These are phyloP conservation scores for Chlamydomonas schloesseri DNA, from an alignment of 139 green algal species.

Conservation along the genomic window DNA sequence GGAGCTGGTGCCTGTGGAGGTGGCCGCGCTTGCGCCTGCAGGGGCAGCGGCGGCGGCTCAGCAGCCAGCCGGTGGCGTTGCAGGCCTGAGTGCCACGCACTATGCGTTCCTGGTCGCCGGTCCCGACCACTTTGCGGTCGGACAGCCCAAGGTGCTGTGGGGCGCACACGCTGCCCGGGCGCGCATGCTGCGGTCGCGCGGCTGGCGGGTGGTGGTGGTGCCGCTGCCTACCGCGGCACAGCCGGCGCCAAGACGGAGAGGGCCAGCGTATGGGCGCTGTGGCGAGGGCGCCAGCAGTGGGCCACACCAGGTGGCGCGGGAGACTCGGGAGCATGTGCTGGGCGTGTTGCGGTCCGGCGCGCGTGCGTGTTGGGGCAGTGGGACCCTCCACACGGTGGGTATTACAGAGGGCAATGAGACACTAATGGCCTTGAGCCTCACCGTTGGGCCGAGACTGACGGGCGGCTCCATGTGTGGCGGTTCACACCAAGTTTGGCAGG, in stretches of 20 bases:
- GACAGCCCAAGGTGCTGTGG: neutral
- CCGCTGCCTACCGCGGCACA: neutral
- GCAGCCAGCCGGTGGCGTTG: neutral
- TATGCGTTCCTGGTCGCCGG: constrained; percentile 1
- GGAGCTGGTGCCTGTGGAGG: constrained; percentile 59
- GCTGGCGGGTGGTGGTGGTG: constrained; percentile 30
- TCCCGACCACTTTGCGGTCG: neutral
- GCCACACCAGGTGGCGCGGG: neutral
- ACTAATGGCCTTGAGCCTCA: no score
- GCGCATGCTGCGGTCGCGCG: neutral
- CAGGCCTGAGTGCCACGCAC: neutral
- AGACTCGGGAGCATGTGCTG: constrained; percentile 3
- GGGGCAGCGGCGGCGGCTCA: neutral
- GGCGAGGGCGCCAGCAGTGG: neutral
- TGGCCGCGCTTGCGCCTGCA: neutral
- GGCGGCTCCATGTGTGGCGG: no score
- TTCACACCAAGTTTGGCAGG: no score
- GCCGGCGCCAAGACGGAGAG: neutral
- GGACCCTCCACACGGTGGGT: no score
- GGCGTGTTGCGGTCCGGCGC: neutral
- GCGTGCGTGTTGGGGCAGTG: no score
- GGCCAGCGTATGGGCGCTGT: neutral
- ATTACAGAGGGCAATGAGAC: no score
- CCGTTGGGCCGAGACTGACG: no score
- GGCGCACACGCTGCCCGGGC: neutral